Percentiles rank a stretch among this genome's conserved stretches.
These are phyloP conservation scores for Cutaneotrichosporon sp. DNA, from an alignment of 1,284 basidiomycete genomes.

Conservation along the genomic window DNA sequence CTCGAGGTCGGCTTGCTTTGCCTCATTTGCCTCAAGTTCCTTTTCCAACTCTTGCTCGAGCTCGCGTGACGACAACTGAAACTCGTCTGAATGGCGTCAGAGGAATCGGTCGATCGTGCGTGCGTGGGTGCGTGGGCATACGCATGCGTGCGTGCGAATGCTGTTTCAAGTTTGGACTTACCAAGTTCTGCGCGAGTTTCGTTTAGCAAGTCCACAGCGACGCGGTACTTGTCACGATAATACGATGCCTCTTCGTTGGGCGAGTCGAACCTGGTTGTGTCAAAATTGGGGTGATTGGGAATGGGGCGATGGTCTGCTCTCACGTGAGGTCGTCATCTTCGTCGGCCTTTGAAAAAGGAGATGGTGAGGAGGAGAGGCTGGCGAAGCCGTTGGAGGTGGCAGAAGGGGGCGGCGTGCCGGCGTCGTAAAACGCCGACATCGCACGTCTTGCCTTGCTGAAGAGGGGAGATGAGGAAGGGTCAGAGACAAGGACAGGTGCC, in stretches of 20 bases:
- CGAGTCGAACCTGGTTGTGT: slow-evolving; percentile 40
- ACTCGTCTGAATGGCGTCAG: slow-evolving; percentile 58
- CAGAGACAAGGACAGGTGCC: neutral
- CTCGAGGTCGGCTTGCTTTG: slow-evolving; percentile 72
- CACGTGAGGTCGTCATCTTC: slow-evolving; percentile 34
- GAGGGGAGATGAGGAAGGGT: neutral
- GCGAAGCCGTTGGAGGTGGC: slow-evolving; percentile 3
- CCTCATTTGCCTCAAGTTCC: slow-evolving; percentile 81
- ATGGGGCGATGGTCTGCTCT: neutral
- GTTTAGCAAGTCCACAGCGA: slow-evolving; percentile 74
- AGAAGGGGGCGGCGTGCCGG: neutral
- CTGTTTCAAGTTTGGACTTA: slow-evolving; percentile 17
- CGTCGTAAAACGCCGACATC: slow-evolving; percentile 1
- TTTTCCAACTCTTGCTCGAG: slow-evolving; percentile 87
- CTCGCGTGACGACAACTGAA: slow-evolving; percentile 83
- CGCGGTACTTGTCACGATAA: slow-evolving; percentile 78
- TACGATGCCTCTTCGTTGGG: slow-evolving; percentile 52
- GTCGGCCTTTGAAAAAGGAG: slow-evolving; percentile 8
- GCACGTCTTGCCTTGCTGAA: neutral
- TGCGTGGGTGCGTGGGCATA: neutral
- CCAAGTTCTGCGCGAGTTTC: slow-evolving; percentile 76
- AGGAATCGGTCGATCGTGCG: neutral
- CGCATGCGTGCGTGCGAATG: neutral
- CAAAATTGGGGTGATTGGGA: neutral
- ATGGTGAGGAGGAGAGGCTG: neutral